Evolutionary conservation across 768 basidiomycete species (phyloP), one percentile per base, ranked within the genome.

Genomic region (Termitomyces sp.): DNA sequence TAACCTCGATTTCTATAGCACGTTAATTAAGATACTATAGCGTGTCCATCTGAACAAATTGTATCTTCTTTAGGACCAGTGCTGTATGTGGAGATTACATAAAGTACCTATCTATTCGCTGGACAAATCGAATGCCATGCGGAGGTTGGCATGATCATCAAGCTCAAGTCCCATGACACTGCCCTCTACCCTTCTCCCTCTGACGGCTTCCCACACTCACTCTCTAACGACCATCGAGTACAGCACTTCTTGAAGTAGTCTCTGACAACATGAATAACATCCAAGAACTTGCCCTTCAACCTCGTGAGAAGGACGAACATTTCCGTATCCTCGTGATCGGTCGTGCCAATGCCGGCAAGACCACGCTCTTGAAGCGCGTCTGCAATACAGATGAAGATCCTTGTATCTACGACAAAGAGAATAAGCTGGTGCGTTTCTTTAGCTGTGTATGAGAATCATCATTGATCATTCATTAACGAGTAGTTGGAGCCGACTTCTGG

Each of bases 241-340:
- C 21, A 17, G 21, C 31, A 23, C 32, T 31, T 17, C 41, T 21
- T 21, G 21, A 19, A 42, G 4, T 2, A 43, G 3, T 4, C 42
- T 43, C 42, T 43, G 2, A 43, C 42, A 43, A 49, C 10, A 49
- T 49, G 48, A 25, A 34, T 12, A 11, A 37, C 10, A n/a, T 35
- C 16, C 34, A 25, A 51, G 31, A n/a, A 52, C n/a, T n/a, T n/a
- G 21, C 49, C 50, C 23, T 25, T 9, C 11, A 57, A 7, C n/a
- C 52, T 35, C 40, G 56, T 2, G 40, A 19, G 29, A 48, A 49
- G 23, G 42, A 46, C 34, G 52, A 34, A 16, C 53, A 49, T 38
- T 59, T 59, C n/a, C 53, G 58, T 35, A 53, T 59, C 29, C 58
- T 59, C 23, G 53, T 59, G n/a, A 59, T 59, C 19, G 58, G 58